Evolutionary conservation across 345 rosid genomes (phyloP).

Genomic region (Populus tremula): DNA sequence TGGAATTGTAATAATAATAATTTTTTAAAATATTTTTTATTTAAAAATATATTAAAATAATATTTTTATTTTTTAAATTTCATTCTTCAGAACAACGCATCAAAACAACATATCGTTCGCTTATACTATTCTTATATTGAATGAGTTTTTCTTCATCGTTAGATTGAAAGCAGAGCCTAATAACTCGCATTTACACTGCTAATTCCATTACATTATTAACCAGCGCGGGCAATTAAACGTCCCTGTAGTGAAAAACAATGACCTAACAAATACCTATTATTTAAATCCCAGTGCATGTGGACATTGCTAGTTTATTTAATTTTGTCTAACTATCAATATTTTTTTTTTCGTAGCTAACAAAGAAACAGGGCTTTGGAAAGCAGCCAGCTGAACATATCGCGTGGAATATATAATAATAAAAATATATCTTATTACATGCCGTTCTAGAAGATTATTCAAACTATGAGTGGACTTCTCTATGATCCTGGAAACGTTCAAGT

Average conservation of each 20-base stretch:
- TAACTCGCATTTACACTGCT: no score
- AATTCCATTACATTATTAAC: no score
- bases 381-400: background rate
- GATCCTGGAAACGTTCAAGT: background rate
- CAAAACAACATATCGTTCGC: no score
- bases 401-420: background rate
- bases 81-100: fast-evolving
- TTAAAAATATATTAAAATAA: no score
- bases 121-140: no score
- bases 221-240: no score
- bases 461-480: background rate
- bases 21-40: no score
- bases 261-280: background rate
- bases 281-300: background rate
- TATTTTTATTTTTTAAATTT: no score
- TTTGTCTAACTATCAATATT: background rate
- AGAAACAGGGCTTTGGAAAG: background rate
- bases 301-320: background rate
- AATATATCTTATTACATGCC: background rate
- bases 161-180: no score
- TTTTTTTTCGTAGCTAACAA: background rate
- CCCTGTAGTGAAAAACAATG: background rate
- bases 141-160: no score
- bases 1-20: no score
- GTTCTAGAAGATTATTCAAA: background rate